phyloP scores from a whole-genome alignment of 176 grass and related monocot species.

The Olyra latifolia region DNA sequence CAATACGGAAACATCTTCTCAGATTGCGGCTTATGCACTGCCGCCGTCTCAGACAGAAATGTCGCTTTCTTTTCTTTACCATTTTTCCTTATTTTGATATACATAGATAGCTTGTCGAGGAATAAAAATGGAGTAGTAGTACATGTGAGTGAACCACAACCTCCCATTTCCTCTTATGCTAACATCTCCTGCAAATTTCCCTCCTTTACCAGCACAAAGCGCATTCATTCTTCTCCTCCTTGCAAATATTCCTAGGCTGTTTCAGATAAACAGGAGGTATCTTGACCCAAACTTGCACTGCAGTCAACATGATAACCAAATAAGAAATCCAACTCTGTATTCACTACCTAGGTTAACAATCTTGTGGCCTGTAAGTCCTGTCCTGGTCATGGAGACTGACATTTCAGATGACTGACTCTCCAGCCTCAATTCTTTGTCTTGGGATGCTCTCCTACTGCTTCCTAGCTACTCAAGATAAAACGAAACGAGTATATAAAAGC shows the following conservation, averaged over 20 bases:
- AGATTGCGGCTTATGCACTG: background rate
- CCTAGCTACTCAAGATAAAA: background rate
- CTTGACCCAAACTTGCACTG: background rate
- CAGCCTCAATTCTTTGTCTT: background rate
- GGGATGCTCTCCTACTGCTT: background rate
- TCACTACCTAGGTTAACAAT: background rate
- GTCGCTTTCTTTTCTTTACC: constrained; percentile 24
- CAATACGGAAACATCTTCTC: background rate
- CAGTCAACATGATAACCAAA: background rate
- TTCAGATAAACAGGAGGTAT: background rate
- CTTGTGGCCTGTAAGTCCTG: background rate
- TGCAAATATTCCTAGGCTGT: background rate
- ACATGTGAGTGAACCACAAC: constrained; percentile 9
- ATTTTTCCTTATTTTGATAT: background rate
- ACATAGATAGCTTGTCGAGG: constrained; percentile 20
- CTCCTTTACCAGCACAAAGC: background rate
- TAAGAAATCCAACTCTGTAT: background rate
- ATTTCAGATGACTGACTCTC: background rate
- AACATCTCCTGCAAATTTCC: background rate
- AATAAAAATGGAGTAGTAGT: background rate
- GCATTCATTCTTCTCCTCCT: background rate
- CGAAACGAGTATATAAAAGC: background rate
- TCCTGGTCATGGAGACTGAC: too few relatives aligned
- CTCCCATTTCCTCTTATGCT: background rate
- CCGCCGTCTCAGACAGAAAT: background rate